phyloP scores from a whole-genome alignment of 2,329 filamentous ascomycete species.

The Xylariaceae sp. region DNA sequence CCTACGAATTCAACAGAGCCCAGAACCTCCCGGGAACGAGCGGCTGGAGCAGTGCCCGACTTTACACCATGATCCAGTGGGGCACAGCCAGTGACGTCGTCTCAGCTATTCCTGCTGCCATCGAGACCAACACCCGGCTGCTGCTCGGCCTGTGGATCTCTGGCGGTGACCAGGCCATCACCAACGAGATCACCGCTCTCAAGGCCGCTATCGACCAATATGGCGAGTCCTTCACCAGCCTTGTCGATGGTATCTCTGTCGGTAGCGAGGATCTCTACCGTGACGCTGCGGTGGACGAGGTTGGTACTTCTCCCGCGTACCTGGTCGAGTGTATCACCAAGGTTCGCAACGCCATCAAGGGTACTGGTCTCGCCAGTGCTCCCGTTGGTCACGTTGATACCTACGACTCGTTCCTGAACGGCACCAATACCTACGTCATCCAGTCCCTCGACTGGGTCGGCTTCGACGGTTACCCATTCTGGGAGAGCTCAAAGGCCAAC shows the following conservation, averaged over 20 bases:
- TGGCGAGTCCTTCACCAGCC: slow-evolving; percentile 36
- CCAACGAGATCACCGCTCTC: slow-evolving; percentile 47
- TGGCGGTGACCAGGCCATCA: slow-evolving; percentile 33
- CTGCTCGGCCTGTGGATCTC: slow-evolving; percentile 50
- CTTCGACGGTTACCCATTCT: slow-evolving; percentile 52
- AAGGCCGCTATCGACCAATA: slow-evolving; percentile 40
- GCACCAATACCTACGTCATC: slow-evolving; percentile 44
- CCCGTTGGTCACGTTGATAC: slow-evolving; percentile 54
- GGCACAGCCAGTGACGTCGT: slow-evolving; percentile 48
- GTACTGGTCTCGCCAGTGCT: slow-evolving; percentile 27
- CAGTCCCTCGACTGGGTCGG: slow-evolving; percentile 49
- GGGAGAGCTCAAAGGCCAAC: slow-evolving; percentile 38
- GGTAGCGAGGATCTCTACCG: slow-evolving; percentile 55
- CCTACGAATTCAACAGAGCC: slow-evolving; percentile 28
- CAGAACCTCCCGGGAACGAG: slow-evolving; percentile 24
- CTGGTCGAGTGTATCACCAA: slow-evolving; percentile 55
- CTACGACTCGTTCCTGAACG: slow-evolving; percentile 48
- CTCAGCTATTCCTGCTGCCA: slow-evolving; percentile 62
- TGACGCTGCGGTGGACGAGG: slow-evolving; percentile 34
- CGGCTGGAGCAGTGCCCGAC: slow-evolving; percentile 27
- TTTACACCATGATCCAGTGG: slow-evolving; percentile 31
- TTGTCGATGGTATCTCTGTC: slow-evolving; percentile 49
- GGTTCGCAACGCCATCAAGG: slow-evolving; percentile 45
- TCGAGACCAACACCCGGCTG: slow-evolving; percentile 43
- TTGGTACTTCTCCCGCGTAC: slow-evolving; percentile 34